phyloP scores from a whole-genome alignment of 1,284 basidiomycete genomes.

The Omphalotus olearius region DNA sequence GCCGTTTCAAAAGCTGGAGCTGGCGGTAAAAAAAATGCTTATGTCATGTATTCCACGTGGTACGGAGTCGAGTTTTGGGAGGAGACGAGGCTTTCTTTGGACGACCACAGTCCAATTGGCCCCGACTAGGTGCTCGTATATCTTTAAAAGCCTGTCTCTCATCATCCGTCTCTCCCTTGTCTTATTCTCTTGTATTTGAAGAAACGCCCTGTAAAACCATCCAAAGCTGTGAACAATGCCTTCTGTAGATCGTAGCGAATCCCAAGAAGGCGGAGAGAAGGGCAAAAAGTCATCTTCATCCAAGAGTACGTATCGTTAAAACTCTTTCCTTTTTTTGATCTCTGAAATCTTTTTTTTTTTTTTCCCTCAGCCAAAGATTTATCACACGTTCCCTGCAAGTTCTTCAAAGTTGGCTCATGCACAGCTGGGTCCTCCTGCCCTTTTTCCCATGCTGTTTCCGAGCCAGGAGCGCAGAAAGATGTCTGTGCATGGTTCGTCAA shows the following conservation, averaged over 20 bases:
- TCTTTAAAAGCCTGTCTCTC: conserved; percentile 1
- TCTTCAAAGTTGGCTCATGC: conserved; percentile 92
- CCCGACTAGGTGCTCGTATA: not conserved
- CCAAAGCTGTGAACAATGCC: not conserved
- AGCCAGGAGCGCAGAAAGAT: conserved; percentile 83
- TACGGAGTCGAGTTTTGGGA: not conserved
- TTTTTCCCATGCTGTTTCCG: conserved; percentile 76
- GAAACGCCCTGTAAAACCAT: not conserved
- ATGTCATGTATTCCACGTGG: not conserved
- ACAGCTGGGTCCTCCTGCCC: conserved; percentile 94
- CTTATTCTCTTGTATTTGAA: not conserved
- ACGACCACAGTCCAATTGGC: conserved; percentile 7
- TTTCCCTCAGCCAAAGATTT: conserved; percentile 75
- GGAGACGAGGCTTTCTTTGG: conserved; percentile 8
- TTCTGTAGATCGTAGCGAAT: too few relatives aligned
- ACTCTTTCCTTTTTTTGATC: not conserved
- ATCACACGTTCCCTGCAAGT: conserved; percentile 97
- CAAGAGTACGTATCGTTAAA: conserved; percentile 9
- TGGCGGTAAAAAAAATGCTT: too few relatives aligned
- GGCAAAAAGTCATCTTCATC: conserved; percentile 9
- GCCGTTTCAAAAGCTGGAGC: too few relatives aligned
- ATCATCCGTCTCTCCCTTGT: not conserved
- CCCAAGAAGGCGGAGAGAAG: conserved; percentile 7
- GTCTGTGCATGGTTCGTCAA: conserved; percentile 94
- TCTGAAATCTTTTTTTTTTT: not conserved